Conservation (phyloP, 805 yeast species). For the Metschnikowia lochheadii region DNA sequence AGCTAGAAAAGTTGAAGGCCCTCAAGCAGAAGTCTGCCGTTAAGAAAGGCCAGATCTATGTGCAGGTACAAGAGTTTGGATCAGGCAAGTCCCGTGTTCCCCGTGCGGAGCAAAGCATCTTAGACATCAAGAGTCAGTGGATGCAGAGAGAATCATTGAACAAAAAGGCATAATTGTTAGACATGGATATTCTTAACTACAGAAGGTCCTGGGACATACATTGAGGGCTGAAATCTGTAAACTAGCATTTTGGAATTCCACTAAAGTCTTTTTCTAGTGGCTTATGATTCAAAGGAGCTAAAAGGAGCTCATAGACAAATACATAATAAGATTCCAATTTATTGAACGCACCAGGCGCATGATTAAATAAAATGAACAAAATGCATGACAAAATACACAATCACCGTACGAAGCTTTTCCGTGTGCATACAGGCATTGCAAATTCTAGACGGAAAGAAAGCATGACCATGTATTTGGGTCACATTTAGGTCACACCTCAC, state of each 20-base stretch:
- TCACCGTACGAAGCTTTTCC: background rate
- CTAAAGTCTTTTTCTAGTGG: background rate
- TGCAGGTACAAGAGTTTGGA: slow-evolving; percentile 28
- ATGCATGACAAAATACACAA: background rate
- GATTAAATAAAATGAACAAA: background rate
- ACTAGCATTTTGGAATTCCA: background rate
- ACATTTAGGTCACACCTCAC: no score
- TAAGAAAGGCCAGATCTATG: slow-evolving; percentile 40
- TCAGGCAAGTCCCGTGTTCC: slow-evolving; percentile 30
- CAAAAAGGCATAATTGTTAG: slow-evolving; percentile 21
- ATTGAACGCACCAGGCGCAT: slow-evolving; percentile 2
- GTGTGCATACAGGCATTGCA: background rate
- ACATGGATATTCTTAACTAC: background rate
- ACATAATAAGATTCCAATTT: background rate
- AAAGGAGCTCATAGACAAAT: background rate
- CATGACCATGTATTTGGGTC: no score
- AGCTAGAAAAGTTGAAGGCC: slow-evolving; percentile 31
- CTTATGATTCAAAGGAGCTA: background rate
- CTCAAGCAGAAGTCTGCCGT: slow-evolving; percentile 24
- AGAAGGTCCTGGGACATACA: background rate
- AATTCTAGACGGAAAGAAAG: no score
- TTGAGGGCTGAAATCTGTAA: background rate
- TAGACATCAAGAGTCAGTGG: slow-evolving; percentile 36
- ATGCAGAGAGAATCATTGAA: slow-evolving; percentile 36
- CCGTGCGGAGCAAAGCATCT: slow-evolving; percentile 29